phyloP scores from a whole-genome alignment of 2,329 filamentous ascomycete species.

The Ceratocystis cubensis region DNA sequence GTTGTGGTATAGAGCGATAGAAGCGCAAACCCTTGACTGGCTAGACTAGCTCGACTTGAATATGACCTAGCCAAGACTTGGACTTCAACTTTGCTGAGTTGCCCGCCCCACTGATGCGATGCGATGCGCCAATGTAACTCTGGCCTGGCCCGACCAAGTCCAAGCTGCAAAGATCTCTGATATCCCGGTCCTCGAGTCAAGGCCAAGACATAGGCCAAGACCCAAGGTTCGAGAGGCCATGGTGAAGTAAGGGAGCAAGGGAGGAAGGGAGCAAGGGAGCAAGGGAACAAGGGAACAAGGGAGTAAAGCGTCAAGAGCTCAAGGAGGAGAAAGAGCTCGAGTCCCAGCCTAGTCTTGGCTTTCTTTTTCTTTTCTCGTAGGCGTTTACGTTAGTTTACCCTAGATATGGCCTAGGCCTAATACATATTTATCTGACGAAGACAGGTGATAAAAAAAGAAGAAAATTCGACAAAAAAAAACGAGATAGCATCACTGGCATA shows the following conservation, averaged over 20 bases:
- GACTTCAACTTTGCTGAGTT: not conserved
- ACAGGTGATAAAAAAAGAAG: too few species aligned
- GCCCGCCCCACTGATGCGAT: constrained; percentile 6
- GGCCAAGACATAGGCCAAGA: not conserved
- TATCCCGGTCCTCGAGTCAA: constrained; percentile 7
- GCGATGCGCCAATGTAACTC: constrained; percentile 9
- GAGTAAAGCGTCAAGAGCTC: not conserved
- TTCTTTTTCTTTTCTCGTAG: not conserved
- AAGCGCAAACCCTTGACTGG: not conserved
- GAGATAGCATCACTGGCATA: not conserved
- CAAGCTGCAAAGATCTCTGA: constrained; percentile 7
- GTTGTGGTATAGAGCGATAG: not conserved
- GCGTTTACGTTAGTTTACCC: not conserved
- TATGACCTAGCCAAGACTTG: too few species aligned
- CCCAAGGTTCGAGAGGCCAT: not conserved
- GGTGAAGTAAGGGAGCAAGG: too few species aligned
- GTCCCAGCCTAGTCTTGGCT: not conserved
- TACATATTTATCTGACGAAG: not conserved
- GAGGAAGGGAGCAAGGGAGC: not conserved
- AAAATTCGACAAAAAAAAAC: not conserved
- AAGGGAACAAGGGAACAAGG: not conserved
- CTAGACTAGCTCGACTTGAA: too few species aligned
- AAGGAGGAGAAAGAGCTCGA: not conserved
- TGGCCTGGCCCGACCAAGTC: not conserved
- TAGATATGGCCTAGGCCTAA: not conserved